Conservation (phyloP, 2,329 filamentous ascomycete species). For the Aureobasidium sp. region DNA sequence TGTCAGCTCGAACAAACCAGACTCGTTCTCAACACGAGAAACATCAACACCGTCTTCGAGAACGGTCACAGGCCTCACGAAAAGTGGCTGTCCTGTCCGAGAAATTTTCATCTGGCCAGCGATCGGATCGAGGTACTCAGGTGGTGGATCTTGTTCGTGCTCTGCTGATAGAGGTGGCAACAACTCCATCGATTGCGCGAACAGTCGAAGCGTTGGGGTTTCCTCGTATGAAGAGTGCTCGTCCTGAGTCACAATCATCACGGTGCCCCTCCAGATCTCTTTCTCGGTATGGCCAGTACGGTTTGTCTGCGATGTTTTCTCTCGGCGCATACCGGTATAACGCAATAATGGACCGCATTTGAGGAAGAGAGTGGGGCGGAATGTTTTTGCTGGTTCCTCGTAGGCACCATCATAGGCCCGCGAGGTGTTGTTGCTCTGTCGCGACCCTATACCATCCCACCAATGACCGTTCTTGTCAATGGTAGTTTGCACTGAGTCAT, state of each 20-base stretch:
- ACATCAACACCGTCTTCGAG: conserved; percentile 70
- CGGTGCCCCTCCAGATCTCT: conserved; percentile 83
- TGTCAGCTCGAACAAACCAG: conserved; percentile 64
- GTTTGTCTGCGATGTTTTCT: conserved; percentile 32
- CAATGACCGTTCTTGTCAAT: conserved; percentile 42
- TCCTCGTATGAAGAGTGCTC: conserved; percentile 71
- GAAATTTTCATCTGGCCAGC: conserved; percentile 81
- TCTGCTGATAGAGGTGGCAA: conserved; percentile 66
- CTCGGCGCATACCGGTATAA: conserved; percentile 72
- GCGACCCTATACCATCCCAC: conserved; percentile 54
- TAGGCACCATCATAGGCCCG: conserved; percentile 49
- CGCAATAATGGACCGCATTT: conserved; percentile 85
- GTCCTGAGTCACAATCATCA: conserved; percentile 93
- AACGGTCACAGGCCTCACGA: conserved; percentile 81
- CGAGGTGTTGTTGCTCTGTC: conserved; percentile 16
- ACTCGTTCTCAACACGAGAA: conserved; percentile 68
- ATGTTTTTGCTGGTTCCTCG: conserved; percentile 57
- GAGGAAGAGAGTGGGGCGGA: conserved; percentile 74
- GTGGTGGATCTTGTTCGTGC: conserved; percentile 53
- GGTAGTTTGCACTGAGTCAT: conserved; percentile 18
- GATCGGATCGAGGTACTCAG: conserved; percentile 82
- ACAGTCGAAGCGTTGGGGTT: conserved; percentile 70
- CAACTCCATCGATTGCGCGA: conserved; percentile 76
- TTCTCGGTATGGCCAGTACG: conserved; percentile 41
- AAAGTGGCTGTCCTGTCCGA: conserved; percentile 74